These are phyloP conservation scores for Kandelia obovata DNA, from an alignment of 345 rosid genomes.

Conservation along the genomic window DNA sequence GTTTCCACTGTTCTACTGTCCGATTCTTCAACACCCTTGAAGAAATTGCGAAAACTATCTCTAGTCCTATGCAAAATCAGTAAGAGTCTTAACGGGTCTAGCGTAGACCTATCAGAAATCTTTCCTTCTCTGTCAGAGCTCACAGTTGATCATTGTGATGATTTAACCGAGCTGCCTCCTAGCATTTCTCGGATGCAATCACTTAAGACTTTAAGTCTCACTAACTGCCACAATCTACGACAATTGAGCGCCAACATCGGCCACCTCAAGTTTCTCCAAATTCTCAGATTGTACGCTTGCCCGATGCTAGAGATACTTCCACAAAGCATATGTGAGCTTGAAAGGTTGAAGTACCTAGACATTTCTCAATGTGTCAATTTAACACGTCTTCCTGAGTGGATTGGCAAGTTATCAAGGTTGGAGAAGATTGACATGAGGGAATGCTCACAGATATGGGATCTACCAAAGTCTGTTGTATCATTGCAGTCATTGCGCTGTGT, in stretches of 20 bases:
- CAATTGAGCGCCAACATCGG: slow-evolving; percentile 54
- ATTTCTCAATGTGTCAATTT: slow-evolving; percentile 71
- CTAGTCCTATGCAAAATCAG: slow-evolving; percentile 70
- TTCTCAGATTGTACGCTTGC: slow-evolving; percentile 75
- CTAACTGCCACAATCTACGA: slow-evolving; percentile 73
- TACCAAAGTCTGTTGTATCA: slow-evolving; percentile 46
- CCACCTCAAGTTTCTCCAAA: slow-evolving; percentile 41
- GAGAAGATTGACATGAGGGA: slow-evolving; percentile 97
- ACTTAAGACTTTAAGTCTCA: slow-evolving; percentile 63
- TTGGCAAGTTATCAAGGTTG: slow-evolving; percentile 47
- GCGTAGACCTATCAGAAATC: slow-evolving; percentile 38
- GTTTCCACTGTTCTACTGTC: slow-evolving; percentile 49
- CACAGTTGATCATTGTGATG: slow-evolving; percentile 76
- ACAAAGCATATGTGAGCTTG: slow-evolving; percentile 47
- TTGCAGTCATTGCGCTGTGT: slow-evolving; percentile 54
- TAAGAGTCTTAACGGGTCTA: slow-evolving; percentile 50
- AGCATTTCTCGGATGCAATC: slow-evolving; percentile 47
- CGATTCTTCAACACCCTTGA: slow-evolving; percentile 40
- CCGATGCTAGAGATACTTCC: slow-evolving; percentile 60
- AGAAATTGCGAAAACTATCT: slow-evolving; percentile 56
- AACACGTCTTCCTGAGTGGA: slow-evolving; percentile 52
- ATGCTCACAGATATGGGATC: slow-evolving; percentile 37
- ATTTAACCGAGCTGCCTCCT: slow-evolving; percentile 53
- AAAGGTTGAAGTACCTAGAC: slow-evolving; percentile 58
- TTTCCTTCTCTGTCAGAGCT: slow-evolving; percentile 68